These are phyloP conservation scores for Huntiella omanensis DNA, from an alignment of 2,329 filamentous ascomycete genomes.

Conservation along the genomic window DNA sequence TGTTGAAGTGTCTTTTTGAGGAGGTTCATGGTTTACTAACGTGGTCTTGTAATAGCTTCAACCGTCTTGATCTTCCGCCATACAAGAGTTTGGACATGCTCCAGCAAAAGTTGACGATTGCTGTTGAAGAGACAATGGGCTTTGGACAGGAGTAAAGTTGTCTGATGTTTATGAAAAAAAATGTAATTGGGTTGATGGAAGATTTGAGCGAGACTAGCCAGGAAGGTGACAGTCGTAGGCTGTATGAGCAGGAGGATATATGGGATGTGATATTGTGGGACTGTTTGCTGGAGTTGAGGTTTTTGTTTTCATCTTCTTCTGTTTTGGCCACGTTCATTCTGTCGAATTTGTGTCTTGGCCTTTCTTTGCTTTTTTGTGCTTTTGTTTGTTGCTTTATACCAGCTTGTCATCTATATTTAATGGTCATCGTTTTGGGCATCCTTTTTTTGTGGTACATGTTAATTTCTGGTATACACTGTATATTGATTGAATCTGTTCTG, in stretches of 20 bases:
- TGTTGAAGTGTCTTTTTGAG: neutral
- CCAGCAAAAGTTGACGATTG: constrained; percentile 81
- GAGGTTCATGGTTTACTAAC: constrained; percentile 4
- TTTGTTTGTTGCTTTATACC: too few species aligned
- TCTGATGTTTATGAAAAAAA: neutral
- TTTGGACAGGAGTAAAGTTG: constrained; percentile 77
- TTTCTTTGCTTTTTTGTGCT: too few species aligned
- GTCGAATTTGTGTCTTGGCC: too few species aligned
- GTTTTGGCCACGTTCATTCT: too few species aligned
- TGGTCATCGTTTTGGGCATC: too few species aligned
- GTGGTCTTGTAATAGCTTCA: constrained; percentile 47
- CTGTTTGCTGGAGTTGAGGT: too few species aligned
- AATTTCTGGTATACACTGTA: too few species aligned
- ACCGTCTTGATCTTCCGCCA: constrained; percentile 81
- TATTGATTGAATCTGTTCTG: too few species aligned
- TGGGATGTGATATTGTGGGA: too few species aligned
- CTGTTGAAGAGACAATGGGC: constrained; percentile 95
- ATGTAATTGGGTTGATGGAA: neutral
- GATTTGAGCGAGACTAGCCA: neutral
- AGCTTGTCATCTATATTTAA: too few species aligned
- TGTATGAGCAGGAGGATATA: too few species aligned
- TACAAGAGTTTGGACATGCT: constrained; percentile 80
- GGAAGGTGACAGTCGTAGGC: neutral
- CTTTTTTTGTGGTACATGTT: neutral
- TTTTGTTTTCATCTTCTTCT: too few species aligned